Base-by-base conservation (phyloP, 805 yeast species). In the Scheffersomyces lignosus region DNA sequence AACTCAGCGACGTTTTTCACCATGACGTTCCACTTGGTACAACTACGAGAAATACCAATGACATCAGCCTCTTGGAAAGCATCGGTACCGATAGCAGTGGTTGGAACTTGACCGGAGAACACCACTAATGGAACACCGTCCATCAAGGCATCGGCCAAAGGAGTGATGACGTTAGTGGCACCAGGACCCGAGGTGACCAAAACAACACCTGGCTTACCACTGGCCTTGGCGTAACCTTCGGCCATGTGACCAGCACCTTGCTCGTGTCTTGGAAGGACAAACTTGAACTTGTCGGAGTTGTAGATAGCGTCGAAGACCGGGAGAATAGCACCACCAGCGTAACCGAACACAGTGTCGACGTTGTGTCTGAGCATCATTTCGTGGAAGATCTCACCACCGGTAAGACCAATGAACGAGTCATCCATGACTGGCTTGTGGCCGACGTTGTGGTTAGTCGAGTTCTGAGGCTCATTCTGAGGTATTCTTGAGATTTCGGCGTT, bases 211-310 rank as follows among this genome's bases (percentile, higher is more conserved):
- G 97, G 95, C 66, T 87, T 93, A 41, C 98, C 99, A 14, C 80
- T 68, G 27, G 96, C 99, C 50, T 95, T 77, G 38, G 99, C 97
- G 52, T 93, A 93, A 42, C 99, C 99, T 70, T 93, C 97, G 38
- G 99, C 99, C 98, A 93, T 93, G 67, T 93, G 99, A 36, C 99
- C 99, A 13, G 98, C 99, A 62, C 99, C 99, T 69, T 93, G 99
- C 66, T 93, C 99, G 64, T 93, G 98, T 55, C 95, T 79, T 33
- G 99, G 99, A 47, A 93, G 71, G 38, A 93, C 87, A 59, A 93
- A 93, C 51, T 83, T 80, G 75, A 93, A 91, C 56, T 85, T 79
- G 39, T 83, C 81, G 15, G 96, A 86, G 70, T 91, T 85, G 73
- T 84, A 87, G 51, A 93, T 93, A 49, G 98, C 98, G 61, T 93